Base-by-base conservation (phyloP, 192 early-diverging fungal species). In the Chytriomyces sp. region DNA sequence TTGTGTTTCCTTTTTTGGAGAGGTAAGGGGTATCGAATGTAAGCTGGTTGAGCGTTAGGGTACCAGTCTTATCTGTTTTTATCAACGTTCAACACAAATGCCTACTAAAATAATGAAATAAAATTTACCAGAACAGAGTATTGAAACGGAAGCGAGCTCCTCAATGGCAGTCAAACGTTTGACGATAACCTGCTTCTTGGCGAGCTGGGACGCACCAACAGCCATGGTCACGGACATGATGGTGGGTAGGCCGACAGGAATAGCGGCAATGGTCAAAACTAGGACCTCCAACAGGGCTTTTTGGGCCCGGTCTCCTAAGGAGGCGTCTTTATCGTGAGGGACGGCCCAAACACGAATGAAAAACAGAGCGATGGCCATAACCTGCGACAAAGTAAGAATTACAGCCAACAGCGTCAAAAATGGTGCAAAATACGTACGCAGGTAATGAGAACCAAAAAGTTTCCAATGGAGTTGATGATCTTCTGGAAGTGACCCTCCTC, bases 151-250 rank as follows among this genome's bases (percentile, higher is more conserved):
- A 0, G 93, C 91, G 81, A 95, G 85, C 76, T 95, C 93, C 74
- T 95, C 93, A 19, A 95, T 92, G 5, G 93, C 92, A 19, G 93
- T 89, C 22, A 95, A 83, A 54, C 93, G 92, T 80, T 95, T 95
- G 77, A 95, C 90, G 81, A 95, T 95, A 49, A 95, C 94, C 75
- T 96, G 78, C 78, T 93, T 92, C 7, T 85, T 80, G 28, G 94
- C 92, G 32, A 96, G 82, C 78, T 92, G 87, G 67, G 91, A 89
- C 53, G 93, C 93, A 57, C 94, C 94, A 4, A 96, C 88, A 1
- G 94, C 94, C 94, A 96, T 96, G 59, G 93, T 96, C 30, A 96
- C 94, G 22, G 93, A 91, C 87, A 95, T 86, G 39, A 96, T 93
- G 0, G 94, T 94, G 22, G 94, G 94, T 26, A 96, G 87, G 77